Evolutionary conservation across 2,329 filamentous ascomycete species (phyloP).

Genomic region (Neurospora crassa): DNA sequence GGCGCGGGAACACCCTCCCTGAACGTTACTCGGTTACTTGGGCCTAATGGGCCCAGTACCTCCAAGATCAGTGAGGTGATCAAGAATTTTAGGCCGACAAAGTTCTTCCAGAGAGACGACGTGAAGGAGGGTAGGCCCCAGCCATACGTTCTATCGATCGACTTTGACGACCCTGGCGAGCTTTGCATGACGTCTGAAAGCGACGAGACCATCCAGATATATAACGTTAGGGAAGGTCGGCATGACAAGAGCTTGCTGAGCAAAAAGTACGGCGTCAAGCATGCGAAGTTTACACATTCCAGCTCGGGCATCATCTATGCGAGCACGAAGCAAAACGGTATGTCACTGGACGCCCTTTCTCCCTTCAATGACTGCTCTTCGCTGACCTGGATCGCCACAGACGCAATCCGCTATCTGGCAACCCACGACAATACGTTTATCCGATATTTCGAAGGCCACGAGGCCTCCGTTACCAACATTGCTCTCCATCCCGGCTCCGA

Average conservation of each 20-base stretch:
- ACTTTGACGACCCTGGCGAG: conserved; percentile 94
- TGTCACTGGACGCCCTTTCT: conserved; percentile 11
- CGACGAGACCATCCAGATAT: conserved; percentile 93
- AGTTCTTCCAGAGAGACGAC: conserved; percentile 55
- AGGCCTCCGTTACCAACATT: conserved; percentile 72
- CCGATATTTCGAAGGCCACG: conserved; percentile 90
- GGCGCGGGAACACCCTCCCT: conserved; percentile 33
- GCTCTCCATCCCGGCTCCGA: conserved; percentile 79
- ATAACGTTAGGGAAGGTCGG: conserved; percentile 84
- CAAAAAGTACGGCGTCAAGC: conserved; percentile 93
- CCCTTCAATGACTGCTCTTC: not conserved
- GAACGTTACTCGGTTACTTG: conserved; percentile 40
- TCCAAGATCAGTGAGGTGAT: conserved; percentile 72
- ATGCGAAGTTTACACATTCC: conserved; percentile 90
- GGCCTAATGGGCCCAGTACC: conserved; percentile 32
- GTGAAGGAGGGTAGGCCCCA: conserved; percentile 40
- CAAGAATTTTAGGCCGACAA: conserved; percentile 66
- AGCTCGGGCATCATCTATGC: conserved; percentile 88
- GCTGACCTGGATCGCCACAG: conserved; percentile 27
- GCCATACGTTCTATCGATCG: conserved; percentile 73
- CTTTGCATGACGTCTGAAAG: conserved; percentile 83
- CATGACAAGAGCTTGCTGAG: conserved; percentile 82
- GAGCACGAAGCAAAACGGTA: conserved; percentile 86
- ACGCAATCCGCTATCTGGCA: conserved; percentile 76
- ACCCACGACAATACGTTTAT: conserved; percentile 96